Percentiles rank a stretch among this genome's conserved stretches.
phyloP scores from a whole-genome alignment of 352 stramenopile genomes.

The Hyaloperonospora brassicae region DNA sequence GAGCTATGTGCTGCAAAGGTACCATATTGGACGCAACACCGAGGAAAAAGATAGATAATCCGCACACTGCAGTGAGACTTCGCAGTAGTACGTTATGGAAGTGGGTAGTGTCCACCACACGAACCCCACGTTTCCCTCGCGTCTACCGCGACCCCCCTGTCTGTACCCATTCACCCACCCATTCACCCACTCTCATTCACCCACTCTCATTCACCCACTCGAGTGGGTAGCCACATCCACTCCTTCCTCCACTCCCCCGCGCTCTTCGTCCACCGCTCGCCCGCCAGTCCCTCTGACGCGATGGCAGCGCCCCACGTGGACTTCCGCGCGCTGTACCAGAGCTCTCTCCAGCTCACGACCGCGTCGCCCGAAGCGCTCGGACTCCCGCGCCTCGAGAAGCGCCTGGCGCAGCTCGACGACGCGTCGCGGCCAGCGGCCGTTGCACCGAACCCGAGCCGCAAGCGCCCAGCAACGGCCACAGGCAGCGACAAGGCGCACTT shows the following conservation, averaged over 20 bases:
- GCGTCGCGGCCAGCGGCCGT: conserved; percentile 44
- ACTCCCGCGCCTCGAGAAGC: conserved; percentile 70
- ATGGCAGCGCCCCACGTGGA: conserved; percentile 58
- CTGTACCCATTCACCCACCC: too few species aligned
- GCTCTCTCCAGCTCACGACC: conserved; percentile 72
- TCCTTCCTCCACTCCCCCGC: background rate
- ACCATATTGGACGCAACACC: too few species aligned
- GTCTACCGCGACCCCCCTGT: too few species aligned
- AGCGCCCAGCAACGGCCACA: conserved; percentile 31
- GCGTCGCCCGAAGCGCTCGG: conserved; percentile 63
- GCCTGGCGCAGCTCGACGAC: conserved; percentile 74
- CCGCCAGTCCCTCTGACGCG: conserved; percentile 7
- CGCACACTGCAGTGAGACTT: too few species aligned
- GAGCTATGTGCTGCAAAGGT: too few species aligned
- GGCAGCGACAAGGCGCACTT: conserved; percentile 73
- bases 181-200: too few species aligned
- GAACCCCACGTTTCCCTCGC: too few species aligned
- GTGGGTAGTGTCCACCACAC: too few species aligned
- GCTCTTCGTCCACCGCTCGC: background rate
- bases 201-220: too few species aligned
- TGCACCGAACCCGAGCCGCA: conserved; percentile 31
- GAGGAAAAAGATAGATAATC: too few species aligned
- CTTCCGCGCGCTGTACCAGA: conserved; percentile 83
- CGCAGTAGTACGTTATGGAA: too few species aligned
- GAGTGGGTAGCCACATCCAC: too few species aligned